Evolutionary conservation across 495 filamentous ascomycete species (phyloP).

Genomic region (Aspergillus nidulans): DNA sequence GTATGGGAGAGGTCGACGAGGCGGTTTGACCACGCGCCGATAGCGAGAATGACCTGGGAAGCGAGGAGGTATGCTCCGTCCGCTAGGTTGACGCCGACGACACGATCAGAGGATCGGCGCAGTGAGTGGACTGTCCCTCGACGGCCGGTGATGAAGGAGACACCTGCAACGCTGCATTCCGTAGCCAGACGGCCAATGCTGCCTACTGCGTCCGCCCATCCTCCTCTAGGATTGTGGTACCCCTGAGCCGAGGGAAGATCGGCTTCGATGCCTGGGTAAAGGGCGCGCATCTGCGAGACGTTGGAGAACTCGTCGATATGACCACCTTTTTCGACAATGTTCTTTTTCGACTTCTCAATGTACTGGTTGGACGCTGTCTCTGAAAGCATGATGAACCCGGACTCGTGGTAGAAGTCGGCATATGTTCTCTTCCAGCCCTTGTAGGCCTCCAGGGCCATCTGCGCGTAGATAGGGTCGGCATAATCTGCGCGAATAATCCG

Average conservation of each 20-base stretch:
- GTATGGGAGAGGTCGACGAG: constrained; percentile 66
- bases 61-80: constrained; percentile 52
- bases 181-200: constrained; percentile 54
- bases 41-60: constrained; percentile 68
- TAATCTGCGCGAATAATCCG: constrained; percentile 73
- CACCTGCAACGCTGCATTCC: constrained; percentile 26
- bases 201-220: constrained; percentile 73
- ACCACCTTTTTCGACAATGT: constrained; percentile 36
- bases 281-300: constrained; percentile 36
- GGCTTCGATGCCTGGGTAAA: constrained; percentile 41
- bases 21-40: constrained; percentile 73
- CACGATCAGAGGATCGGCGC: constrained; percentile 16
- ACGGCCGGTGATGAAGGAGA: constrained; percentile 28
- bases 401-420: constrained; percentile 30
- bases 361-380: not conserved
- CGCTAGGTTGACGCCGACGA: constrained; percentile 20
- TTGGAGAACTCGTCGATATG: constrained; percentile 28
- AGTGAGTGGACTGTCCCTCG: constrained; percentile 24
- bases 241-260: constrained; percentile 55
- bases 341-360: constrained; percentile 30
- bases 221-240: constrained; percentile 63
- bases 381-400: constrained; percentile 20
- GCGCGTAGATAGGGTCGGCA: constrained; percentile 58
- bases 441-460: constrained; percentile 60
- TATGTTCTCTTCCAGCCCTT: constrained; percentile 54